Evolutionary conservation across 2,329 filamentous ascomycete genomes (phyloP).

Genomic region (Colletotrichum sp.): DNA sequence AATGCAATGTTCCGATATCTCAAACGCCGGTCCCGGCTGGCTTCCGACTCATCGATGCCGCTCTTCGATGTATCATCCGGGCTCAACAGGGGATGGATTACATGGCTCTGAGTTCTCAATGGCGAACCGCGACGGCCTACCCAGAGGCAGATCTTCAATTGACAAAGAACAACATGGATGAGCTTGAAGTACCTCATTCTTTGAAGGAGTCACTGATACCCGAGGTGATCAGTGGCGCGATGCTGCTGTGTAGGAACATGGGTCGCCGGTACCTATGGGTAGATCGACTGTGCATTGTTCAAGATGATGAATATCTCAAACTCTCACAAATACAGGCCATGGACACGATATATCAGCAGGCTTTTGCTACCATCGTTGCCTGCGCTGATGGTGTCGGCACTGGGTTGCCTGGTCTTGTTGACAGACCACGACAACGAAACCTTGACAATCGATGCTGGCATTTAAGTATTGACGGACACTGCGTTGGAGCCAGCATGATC

Average conservation of each 20-base stretch:
- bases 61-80: not conserved
- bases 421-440: not conserved
- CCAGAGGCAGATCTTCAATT: not conserved
- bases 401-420: not conserved
- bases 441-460: not conserved
- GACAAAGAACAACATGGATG: not conserved
- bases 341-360: not conserved
- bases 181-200: not conserved
- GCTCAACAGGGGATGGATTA: not conserved
- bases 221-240: not conserved
- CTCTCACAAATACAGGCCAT: not conserved
- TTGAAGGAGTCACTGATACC: not conserved
- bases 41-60: not conserved
- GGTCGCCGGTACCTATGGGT: not conserved
- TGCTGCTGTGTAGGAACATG: not conserved
- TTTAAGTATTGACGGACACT: not conserved
- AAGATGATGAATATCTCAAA: not conserved
- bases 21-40: not conserved
- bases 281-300: not conserved
- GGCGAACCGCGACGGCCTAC: not conserved
- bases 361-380: not conserved
- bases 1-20: not conserved
- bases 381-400: not conserved
- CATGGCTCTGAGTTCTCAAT: not conserved
- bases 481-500: not conserved